Evolutionary conservation across 2,329 filamentous ascomycete genomes (phyloP), one percentile per base, ranked within the genome.

Genomic region (Xylariaceae sp.): DNA sequence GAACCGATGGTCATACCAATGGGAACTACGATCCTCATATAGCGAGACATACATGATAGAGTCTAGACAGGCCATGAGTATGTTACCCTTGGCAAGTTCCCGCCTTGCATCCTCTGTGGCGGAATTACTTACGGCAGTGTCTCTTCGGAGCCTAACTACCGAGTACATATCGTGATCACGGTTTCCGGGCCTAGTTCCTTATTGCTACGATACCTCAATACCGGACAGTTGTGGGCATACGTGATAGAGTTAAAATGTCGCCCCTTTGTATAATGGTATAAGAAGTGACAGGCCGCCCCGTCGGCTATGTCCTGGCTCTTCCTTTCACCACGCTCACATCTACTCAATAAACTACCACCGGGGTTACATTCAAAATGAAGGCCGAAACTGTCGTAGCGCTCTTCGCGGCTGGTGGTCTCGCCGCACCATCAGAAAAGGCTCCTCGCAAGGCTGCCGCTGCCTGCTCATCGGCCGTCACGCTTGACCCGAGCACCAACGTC

Each of bases 161-260:
- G 70, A 69, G 61, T 56, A 47, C 29, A 56, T 66, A 49, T 72
- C 68, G 65, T 65, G 62, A 62, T 58, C 31, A 44, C 31, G 39
- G 40, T 33, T 63, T 34, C 63, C 68, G 70, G 69, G 64, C 68
- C 70, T 71, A 48, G 57, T 71, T 71, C 68, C 69, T 69, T 64
- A 69, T 71, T 71, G 54, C 67, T 48, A 64, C 39, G 21, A 14
- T 33, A 36, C 23, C 17, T 53, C 14, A 16, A 24, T 53, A 28
- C 21, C 23, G 50, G 33, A 12, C 28, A 3, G 17, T 11, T 19
- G 24, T n/a, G 26, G 12, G 8, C 43, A 34, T 34, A 34, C 17
- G 53, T 47, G 23, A 24, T 21, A 50, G 9, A n/a, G 16, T 17
- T 23, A 8, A 47, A 24, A 41, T 57, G 33, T 36, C 17, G 47